Percentiles rank a stretch among this genome's conserved stretches.
Conservation (phyloP, 2,329 filamentous ascomycete species). For the Fusarium heterosporum region DNA sequence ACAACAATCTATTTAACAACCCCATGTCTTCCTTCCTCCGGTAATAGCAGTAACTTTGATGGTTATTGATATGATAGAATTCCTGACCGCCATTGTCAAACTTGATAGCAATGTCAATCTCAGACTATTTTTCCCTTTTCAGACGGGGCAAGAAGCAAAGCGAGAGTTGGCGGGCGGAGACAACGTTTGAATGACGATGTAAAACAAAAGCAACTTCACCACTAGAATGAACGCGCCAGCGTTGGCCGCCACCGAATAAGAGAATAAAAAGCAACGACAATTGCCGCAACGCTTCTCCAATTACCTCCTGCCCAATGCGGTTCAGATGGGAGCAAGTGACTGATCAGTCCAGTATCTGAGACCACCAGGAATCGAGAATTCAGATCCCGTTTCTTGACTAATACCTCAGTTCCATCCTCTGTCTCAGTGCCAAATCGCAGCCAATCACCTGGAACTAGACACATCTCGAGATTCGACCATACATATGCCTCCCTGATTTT, state of each 20-base stretch:
- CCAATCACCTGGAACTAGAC: conserved; percentile 23
- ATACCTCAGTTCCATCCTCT: neutral
- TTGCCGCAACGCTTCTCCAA: neutral
- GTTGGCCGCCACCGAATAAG: conserved; percentile 1
- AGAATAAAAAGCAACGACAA: conserved; percentile 19
- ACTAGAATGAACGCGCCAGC: neutral
- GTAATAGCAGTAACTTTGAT: neutral
- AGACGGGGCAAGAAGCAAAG: conserved; percentile 12
- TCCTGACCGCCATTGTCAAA: conserved; percentile 34
- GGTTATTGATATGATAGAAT: conserved; percentile 15
- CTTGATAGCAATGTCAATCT: conserved; percentile 7
- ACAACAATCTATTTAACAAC: neutral
- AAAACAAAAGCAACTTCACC: conserved; percentile 31
- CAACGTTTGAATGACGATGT: conserved; percentile 22
- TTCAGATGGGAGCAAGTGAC: neutral
- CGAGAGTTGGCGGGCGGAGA: neutral
- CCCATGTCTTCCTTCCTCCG: conserved; percentile 8
- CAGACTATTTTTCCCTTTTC: conserved; percentile 4
- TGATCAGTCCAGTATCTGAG: conserved; percentile 1
- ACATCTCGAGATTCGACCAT: conserved; percentile 6
- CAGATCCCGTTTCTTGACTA: conserved; percentile 8
- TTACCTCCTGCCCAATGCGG: neutral
- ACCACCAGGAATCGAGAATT: neutral
- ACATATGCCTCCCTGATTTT: neutral
- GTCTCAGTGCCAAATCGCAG: neutral